Conservation (phyloP, 2,329 filamentous ascomycete genomes). For the Capronia coronata region DNA sequence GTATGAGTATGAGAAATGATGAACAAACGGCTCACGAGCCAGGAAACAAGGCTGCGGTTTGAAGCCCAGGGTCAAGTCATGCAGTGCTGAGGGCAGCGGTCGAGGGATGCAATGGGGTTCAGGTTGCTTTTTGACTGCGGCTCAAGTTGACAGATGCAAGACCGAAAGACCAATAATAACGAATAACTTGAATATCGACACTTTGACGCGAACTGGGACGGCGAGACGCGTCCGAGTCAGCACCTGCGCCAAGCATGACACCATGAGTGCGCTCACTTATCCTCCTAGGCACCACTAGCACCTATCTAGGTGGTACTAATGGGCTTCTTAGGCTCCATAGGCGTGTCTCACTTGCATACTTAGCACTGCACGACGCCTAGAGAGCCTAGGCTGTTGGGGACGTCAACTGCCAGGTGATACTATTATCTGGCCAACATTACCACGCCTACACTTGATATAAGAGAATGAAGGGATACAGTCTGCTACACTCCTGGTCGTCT, state of each 20-base stretch:
- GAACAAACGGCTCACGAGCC: slow-evolving; percentile 2
- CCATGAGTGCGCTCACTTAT: too few species aligned
- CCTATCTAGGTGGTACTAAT: too few species aligned
- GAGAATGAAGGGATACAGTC: too few species aligned
- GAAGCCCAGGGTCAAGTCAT: slow-evolving; percentile 14
- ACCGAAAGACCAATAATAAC: background rate
- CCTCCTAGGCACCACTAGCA: too few species aligned
- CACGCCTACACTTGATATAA: too few species aligned
- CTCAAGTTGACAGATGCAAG: background rate
- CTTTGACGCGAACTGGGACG: background rate
- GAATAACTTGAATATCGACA: background rate
- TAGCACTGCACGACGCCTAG: too few species aligned
- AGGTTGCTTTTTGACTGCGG: slow-evolving; percentile 1
- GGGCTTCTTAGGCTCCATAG: too few species aligned
- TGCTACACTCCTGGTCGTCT: background rate
- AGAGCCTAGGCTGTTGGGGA: too few species aligned
- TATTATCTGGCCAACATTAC: too few species aligned
- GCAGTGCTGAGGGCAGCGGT: slow-evolving; percentile 10
- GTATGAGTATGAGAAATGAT: background rate
- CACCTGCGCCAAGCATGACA: background rate
- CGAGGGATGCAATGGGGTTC: slow-evolving; percentile 6
- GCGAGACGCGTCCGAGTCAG: too few species aligned
- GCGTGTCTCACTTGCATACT: too few species aligned
- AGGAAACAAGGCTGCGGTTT: slow-evolving; percentile 12
- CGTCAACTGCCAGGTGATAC: too few species aligned